Conservation (phyloP, 192 early-diverging fungal species). For the Hyaloraphidium curvatum region DNA sequence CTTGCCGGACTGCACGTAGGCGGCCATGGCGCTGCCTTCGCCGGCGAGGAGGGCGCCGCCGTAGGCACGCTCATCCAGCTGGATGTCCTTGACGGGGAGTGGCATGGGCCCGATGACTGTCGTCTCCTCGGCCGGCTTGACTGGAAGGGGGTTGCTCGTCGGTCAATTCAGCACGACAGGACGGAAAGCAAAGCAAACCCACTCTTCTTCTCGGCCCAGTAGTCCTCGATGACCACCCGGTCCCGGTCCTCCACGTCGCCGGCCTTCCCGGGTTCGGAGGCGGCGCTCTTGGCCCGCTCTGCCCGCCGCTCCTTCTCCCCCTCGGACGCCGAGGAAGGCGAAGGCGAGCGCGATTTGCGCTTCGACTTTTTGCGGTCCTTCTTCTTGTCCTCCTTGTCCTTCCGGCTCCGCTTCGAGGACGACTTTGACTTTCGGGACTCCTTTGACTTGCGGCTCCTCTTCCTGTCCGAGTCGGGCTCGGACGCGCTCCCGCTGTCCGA, state of each 20-base stretch:
- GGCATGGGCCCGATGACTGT: background rate
- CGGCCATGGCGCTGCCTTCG: conserved; percentile 78
- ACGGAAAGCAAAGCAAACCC: background rate
- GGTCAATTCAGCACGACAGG: too few relatives aligned
- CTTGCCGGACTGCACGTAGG: conserved; percentile 76
- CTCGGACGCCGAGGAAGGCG: background rate
- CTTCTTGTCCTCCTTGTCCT: too few relatives aligned
- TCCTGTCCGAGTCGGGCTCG: background rate
- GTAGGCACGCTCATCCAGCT: conserved; percentile 23
- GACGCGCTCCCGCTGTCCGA: background rate
- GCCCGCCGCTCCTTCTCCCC: background rate
- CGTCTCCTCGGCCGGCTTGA: background rate
- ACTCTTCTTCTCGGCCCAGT: conserved; percentile 5
- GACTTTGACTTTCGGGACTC: background rate
- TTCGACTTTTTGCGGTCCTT: background rate
- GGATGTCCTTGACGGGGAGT: background rate
- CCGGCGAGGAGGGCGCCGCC: conserved; percentile 68
- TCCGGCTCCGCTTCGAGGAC: too few relatives aligned
- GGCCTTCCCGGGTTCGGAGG: background rate
- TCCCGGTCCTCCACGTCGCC: background rate
- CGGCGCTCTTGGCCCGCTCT: background rate
- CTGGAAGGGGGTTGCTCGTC: conserved; percentile 1
- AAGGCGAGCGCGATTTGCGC: background rate
- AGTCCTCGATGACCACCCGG: background rate
- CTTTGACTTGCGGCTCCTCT: background rate